Evolutionary conservation across 1,284 basidiomycete species (phyloP), one percentile per base, ranked within the genome.

Genomic region (Pascua guehoae): DNA sequence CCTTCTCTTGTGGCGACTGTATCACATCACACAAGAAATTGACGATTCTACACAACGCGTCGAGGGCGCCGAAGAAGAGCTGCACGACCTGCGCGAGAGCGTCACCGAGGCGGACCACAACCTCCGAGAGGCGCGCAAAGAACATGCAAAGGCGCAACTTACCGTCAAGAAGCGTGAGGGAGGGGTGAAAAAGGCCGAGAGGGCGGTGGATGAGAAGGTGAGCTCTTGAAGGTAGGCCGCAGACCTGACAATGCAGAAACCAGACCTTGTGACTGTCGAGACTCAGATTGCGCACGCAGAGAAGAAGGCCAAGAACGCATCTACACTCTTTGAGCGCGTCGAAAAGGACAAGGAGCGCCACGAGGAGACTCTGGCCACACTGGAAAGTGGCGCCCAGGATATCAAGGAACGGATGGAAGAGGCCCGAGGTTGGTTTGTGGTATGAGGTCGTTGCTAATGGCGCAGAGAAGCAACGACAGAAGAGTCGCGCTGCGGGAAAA

Each of bases 1-100:
- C 41, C 88, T 91, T 48, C 82, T 93, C 9, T 80, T 98, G 10
- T 95, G 91, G 84, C 89, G 88, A 67, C 79, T 99, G 8, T 98
- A 85, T 71, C 91, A 97, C 73, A 89, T 98, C 57, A 88, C 94
- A 65, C 81, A 87, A 62, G 84, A 85, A 10, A 88, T 96, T 44
- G 85, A 88, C 65, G 78, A 79, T 36, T 88, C 91, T 53, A 83
- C 86, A 0, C 77, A 80, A 17, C 82, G 85, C 42, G 90, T 96
- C 58, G 83, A 85, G 50, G 79, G 81, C 53, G 86, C 88, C 68
- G 90, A 88, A 66, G 84, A 83, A 53, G 82, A 85, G 15, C 81
- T 96, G 12, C 78, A 80, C 0, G 85, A 83, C 1, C 77, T 92
- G 32, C 81, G 87, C 15, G 15, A 44, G 46, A 54, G 24, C 5